Percentiles rank a stretch among this genome's conserved stretches.
phyloP scores from a whole-genome alignment of 495 filamentous ascomycete genomes.

The Hyphodiscus hymeniophilus region DNA sequence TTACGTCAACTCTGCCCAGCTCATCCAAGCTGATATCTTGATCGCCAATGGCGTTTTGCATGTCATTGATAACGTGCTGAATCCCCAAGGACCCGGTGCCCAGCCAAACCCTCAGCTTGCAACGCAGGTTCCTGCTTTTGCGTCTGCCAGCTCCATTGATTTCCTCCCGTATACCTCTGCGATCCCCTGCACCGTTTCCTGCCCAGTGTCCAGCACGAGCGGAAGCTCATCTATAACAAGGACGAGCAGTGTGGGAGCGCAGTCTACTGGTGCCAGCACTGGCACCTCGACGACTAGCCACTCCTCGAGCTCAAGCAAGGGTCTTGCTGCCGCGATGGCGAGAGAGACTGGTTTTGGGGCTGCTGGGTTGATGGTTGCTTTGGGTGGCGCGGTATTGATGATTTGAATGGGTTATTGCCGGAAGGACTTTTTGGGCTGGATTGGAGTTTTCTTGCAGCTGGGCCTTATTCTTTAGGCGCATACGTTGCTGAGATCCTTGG shows the following conservation, averaged over 20 bases:
- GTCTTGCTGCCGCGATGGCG: constrained; percentile 7
- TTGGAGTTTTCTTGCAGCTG: not conserved
- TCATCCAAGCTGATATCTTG: constrained; percentile 52
- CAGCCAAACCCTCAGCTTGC: constrained; percentile 15
- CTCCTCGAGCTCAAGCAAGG: constrained; percentile 12
- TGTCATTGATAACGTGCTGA: constrained; percentile 41
- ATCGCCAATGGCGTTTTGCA: constrained; percentile 61
- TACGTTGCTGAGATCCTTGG: too few species aligned
- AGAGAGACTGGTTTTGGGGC: constrained; percentile 16
- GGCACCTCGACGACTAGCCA: not conserved
- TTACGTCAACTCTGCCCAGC: constrained; percentile 40
- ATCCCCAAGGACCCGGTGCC: constrained; percentile 11
- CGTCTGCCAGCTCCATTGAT: constrained; percentile 5
- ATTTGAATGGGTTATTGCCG: constrained; percentile 1
- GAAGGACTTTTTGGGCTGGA: too few species aligned
- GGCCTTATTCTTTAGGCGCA: too few species aligned
- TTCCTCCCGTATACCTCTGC: constrained; percentile 15
- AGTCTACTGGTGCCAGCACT: not conserved
- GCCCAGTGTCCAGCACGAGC: constrained; percentile 13
- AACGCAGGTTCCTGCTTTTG: constrained; percentile 16
- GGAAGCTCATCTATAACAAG: not conserved
- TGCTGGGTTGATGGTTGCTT: constrained; percentile 15
- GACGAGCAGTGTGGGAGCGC: constrained; percentile 2
- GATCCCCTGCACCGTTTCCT: constrained; percentile 26
- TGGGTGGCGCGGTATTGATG: constrained; percentile 18